These are phyloP conservation scores for Saccharomyces hybrid DNA, from an alignment of 1,139 yeast species.

Conservation along the genomic window DNA sequence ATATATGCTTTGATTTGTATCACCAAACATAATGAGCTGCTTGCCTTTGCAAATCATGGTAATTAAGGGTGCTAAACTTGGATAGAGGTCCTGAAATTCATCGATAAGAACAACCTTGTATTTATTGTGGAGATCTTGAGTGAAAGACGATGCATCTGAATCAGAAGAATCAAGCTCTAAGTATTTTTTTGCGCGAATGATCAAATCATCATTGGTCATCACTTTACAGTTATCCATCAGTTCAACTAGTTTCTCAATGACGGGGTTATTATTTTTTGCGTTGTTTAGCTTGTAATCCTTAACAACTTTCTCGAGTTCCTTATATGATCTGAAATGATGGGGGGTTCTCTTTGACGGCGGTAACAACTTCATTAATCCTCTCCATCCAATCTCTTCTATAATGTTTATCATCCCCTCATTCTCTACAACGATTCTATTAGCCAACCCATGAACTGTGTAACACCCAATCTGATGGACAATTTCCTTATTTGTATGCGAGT, in stretches of 20 bases:
- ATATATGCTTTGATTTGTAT: conserved; percentile 64
- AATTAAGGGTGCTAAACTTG: conserved; percentile 42
- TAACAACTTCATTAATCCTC: conserved; percentile 32
- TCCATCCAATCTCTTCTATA: conserved; percentile 48
- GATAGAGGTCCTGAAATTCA: conserved; percentile 68
- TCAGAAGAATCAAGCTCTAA: conserved; percentile 6
- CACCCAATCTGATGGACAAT: conserved; percentile 36
- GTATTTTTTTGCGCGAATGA: conserved; percentile 27
- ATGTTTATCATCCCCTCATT: conserved; percentile 34
- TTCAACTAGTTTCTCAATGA: conserved; percentile 21
- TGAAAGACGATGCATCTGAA: conserved; percentile 9
- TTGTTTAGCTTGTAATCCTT: conserved; percentile 27
- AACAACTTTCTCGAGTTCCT: conserved; percentile 34
- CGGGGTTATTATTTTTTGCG: conserved; percentile 1
- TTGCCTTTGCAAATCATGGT: conserved; percentile 33
- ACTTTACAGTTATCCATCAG: conserved; percentile 33
- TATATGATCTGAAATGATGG: conserved; percentile 8
- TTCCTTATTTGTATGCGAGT: conserved; percentile 17
- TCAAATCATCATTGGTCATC: conserved; percentile 39
- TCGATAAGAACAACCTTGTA: conserved; percentile 49
- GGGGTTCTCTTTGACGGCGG: conserved; percentile 17
- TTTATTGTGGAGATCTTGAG: conserved; percentile 12
- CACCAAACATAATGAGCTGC: conserved; percentile 65
- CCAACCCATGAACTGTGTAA: conserved; percentile 58
- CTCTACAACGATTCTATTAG: conserved; percentile 42